These are phyloP conservation scores for Colletotrichum camelliae DNA, from an alignment of 2,329 filamentous ascomycete genomes.

Conservation along the genomic window DNA sequence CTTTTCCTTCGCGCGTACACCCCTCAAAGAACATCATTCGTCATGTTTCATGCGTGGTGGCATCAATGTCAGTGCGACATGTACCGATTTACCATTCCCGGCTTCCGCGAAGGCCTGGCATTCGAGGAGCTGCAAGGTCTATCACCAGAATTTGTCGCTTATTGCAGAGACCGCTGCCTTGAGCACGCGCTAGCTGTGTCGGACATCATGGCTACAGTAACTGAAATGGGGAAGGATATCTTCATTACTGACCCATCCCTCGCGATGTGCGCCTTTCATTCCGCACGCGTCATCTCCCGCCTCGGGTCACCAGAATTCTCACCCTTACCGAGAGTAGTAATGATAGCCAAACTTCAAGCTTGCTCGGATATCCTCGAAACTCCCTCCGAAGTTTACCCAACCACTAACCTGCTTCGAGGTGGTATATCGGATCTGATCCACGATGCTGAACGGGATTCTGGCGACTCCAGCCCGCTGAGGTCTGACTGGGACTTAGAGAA, in stretches of 20 bases:
- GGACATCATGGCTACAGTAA: background rate
- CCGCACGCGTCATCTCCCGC: conserved; percentile 9
- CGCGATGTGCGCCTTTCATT: conserved; percentile 18
- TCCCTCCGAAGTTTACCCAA: conserved; percentile 10
- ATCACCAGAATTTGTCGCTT: background rate
- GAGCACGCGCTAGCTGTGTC: conserved; percentile 12
- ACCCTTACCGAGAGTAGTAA: background rate
- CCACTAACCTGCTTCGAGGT: background rate
- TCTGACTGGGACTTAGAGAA: conserved; percentile 8
- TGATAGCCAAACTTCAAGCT: background rate
- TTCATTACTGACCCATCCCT: conserved; percentile 13
- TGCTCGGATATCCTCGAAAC: conserved; percentile 2
- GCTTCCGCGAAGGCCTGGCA: conserved; percentile 4
- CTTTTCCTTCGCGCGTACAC: conserved; percentile 27
- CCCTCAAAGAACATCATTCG: conserved; percentile 23
- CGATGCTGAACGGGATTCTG: background rate
- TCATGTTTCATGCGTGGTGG: conserved; percentile 31
- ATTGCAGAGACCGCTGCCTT: conserved; percentile 8
- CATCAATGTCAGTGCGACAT: conserved; percentile 30
- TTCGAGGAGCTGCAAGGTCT: background rate
- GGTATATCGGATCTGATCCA: conserved; percentile 13
- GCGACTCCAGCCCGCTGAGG: background rate
- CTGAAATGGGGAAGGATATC: conserved; percentile 1
- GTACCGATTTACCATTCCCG: conserved; percentile 27
- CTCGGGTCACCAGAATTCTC: conserved; percentile 4